Base-by-base conservation (phyloP, 805 yeast species). In the Saturnispora galanensis region DNA sequence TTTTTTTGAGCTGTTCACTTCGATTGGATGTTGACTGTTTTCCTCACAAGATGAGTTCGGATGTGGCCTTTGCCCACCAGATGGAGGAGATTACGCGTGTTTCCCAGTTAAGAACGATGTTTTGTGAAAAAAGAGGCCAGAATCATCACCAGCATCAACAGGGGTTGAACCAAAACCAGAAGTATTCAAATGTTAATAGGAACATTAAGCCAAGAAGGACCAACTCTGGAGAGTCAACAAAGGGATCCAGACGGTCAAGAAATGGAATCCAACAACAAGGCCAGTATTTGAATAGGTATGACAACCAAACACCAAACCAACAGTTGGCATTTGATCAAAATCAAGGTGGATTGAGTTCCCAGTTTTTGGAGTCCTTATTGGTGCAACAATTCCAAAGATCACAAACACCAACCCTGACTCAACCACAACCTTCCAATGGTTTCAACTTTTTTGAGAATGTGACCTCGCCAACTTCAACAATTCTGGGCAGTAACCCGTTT, bases 1-100 rank as follows among this genome's bases (percentile, higher is more conserved):
- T 21, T 21, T 21, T 21, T 21, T 21, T 21, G 26, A 21, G 6
- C 8, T 21, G 8, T 21, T 21, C 26, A 21, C 26, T 21, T 21
- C 26, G 8, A 21, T 5, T 21, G 8, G 26, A 21, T 21, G 26
- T 21, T 6, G 26, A 21, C 26, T 21, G 26, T 21, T 21, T 21
- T 21, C 26, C 26, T 8, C 26, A 21, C 26, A 21, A 21, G 4
- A 21, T 21, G 26, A 21, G 26, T 6, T 30, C 28, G 11, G 41
- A 36, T 6, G 18, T 10, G 26, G 45, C 52, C 6, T 50, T 50
- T 38, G 45, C 47, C 5, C 45, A 28, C 31, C 53, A 50, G 33
- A 10, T 42, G 32, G 45, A 41, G 10, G 48, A 50, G 21, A 37
- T 50, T 1, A 50, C 49, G 29, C 38, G 45, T 15, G 31, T 46